Percentiles rank a stretch among this genome's conserved stretches.
These are phyloP conservation scores for Cystobasidium slooffiae DNA, from an alignment of 1,284 basidiomycete genomes.

Conservation along the genomic window DNA sequence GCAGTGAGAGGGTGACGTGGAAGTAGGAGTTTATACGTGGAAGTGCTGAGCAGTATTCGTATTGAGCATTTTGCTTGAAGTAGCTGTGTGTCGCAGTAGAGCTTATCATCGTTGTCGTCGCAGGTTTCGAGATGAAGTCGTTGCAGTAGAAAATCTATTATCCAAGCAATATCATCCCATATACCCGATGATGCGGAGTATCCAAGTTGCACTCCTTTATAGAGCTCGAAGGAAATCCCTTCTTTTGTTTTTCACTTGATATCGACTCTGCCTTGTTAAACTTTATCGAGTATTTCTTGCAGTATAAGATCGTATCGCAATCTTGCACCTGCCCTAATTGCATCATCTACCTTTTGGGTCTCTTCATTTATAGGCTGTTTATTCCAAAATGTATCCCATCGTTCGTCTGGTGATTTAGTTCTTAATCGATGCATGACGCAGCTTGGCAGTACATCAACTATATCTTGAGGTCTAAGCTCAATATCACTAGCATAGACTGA, in stretches of 20 bases:
- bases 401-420: neutral
- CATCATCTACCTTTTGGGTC: neutral
- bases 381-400: constrained; percentile 26
- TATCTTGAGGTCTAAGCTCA: constrained; percentile 10
- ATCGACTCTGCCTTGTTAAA: neutral
- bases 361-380: neutral
- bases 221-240: neutral
- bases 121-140: too few species aligned
- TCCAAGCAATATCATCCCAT: too few species aligned
- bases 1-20: too few species aligned
- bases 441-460: constrained; percentile 13
- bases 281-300: constrained; percentile 9
- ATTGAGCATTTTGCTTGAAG: too few species aligned
- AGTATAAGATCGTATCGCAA: neutral
- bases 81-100: too few species aligned
- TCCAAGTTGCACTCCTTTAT: neutral
- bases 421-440: constrained; percentile 13
- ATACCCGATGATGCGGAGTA: too few species aligned
- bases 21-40: too few species aligned
- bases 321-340: neutral
- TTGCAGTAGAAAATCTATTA: too few species aligned
- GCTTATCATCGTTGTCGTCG: too few species aligned
- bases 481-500: neutral
- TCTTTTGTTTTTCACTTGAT: neutral
- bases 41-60: too few species aligned